Conservation (phyloP, 2,329 filamentous ascomycete genomes). For the Alternaria brassicicola region DNA sequence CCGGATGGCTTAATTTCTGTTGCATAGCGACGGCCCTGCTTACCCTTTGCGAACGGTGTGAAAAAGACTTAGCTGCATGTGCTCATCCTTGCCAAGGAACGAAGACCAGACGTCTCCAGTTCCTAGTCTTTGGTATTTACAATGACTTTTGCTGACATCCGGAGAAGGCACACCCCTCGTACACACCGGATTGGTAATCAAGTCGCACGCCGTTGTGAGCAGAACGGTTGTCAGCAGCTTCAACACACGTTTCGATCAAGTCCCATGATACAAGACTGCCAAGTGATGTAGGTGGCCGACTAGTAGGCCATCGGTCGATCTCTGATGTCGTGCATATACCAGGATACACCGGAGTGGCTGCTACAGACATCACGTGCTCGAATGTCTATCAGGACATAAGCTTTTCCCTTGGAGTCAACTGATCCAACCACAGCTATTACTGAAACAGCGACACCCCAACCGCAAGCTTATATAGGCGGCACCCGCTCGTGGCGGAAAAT, state of each 20-base stretch:
- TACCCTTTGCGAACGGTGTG: conserved; percentile 31
- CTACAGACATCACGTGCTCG: conserved; percentile 17
- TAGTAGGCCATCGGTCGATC: conserved; percentile 21
- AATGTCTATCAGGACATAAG: conserved; percentile 16
- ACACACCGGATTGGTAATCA: neutral
- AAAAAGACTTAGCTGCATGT: conserved; percentile 23
- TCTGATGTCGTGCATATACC: conserved; percentile 36
- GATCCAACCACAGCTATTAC: conserved; percentile 6
- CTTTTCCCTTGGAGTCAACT: conserved; percentile 12
- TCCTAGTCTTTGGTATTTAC: conserved; percentile 8
- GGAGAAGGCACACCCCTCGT: neutral
- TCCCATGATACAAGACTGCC: conserved; percentile 1
- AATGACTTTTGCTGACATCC: neutral
- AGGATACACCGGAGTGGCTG: conserved; percentile 23
- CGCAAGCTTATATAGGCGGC: neutral
- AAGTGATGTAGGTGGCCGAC: conserved; percentile 19
- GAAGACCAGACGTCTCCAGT: conserved; percentile 23
- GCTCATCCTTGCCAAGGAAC: conserved; percentile 5
- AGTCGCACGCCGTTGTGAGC: neutral
- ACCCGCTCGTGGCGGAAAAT: conserved; percentile 9
- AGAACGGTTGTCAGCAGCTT: neutral
- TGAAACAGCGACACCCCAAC: neutral
- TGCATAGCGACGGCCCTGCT: conserved; percentile 13
- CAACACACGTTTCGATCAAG: neutral
- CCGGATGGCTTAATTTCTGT: conserved; percentile 14